These are phyloP conservation scores for Plectosphaerella plurivora DNA, from an alignment of 2,329 filamentous ascomycete species.

Conservation along the genomic window DNA sequence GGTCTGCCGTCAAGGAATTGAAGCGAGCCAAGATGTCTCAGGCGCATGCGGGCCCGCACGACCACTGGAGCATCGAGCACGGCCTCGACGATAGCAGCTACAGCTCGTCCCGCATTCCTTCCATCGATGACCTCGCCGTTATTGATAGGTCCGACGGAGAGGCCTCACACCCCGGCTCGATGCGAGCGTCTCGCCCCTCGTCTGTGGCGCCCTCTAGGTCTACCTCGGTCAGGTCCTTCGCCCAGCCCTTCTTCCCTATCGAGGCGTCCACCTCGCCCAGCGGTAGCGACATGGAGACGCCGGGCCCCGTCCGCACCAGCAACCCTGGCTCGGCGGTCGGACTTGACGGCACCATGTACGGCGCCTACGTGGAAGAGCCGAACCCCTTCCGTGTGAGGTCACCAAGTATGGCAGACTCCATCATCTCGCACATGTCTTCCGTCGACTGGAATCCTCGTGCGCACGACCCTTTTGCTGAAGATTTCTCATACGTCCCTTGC, in stretches of 20 bases:
- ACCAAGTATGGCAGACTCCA: slow-evolving; percentile 76
- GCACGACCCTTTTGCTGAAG: slow-evolving; percentile 71
- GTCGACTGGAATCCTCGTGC: slow-evolving; percentile 52
- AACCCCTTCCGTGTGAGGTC: slow-evolving; percentile 60
- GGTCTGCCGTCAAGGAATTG: slow-evolving; percentile 51
- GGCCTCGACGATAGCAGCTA: slow-evolving; percentile 53
- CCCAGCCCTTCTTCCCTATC: background rate
- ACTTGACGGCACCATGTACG: slow-evolving; percentile 75
- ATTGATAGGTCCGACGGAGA: slow-evolving; percentile 21
- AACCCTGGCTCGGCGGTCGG: slow-evolving; percentile 50
- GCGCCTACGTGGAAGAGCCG: slow-evolving; percentile 59
- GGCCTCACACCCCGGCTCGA: slow-evolving; percentile 32
- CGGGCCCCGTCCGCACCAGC: slow-evolving; percentile 43
- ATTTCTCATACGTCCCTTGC: slow-evolving; percentile 89
- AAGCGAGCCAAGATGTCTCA: slow-evolving; percentile 52
- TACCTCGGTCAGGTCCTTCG: slow-evolving; percentile 39
- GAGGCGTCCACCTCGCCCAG: background rate
- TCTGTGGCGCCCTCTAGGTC: slow-evolving; percentile 44
- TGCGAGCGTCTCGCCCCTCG: slow-evolving; percentile 31
- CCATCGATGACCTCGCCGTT: slow-evolving; percentile 32
- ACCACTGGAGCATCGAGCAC: slow-evolving; percentile 82
- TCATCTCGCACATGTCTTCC: slow-evolving; percentile 65
- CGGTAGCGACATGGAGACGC: slow-evolving; percentile 52
- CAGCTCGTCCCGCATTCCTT: slow-evolving; percentile 38
- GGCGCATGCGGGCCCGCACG: slow-evolving; percentile 47